Percentiles rank a stretch among this genome's conserved stretches.
phyloP scores from a whole-genome alignment of 495 filamentous ascomycete genomes.

The Aspergillus carlsbadensis region DNA sequence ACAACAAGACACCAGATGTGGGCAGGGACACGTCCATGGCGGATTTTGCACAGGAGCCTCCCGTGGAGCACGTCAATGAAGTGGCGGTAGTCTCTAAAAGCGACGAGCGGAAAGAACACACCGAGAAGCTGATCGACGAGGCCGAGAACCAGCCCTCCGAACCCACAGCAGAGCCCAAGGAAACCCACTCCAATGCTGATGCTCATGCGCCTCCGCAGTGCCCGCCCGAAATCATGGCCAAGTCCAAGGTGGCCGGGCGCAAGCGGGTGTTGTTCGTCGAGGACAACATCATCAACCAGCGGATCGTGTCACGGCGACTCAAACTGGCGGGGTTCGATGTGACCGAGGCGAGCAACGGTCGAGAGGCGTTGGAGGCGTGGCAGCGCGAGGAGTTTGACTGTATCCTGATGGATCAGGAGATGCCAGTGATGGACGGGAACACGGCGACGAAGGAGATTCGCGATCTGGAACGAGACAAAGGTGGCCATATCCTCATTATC shows the following conservation, averaged over 20 bases:
- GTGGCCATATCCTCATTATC: conserved; percentile 65
- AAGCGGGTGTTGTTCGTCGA: conserved; percentile 67
- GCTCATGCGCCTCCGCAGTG: neutral
- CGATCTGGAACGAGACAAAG: conserved; percentile 50
- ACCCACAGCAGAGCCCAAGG: neutral
- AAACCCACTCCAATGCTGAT: neutral
- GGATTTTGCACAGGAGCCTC: conserved; percentile 6
- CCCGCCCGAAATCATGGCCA: neutral
- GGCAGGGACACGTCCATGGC: conserved; percentile 12
- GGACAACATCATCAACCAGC: conserved; percentile 77
- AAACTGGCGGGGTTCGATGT: conserved; percentile 61
- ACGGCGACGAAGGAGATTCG: conserved; percentile 67
- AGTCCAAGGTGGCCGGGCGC: neutral
- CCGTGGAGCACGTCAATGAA: conserved; percentile 2
- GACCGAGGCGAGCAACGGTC: conserved; percentile 70
- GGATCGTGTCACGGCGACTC: conserved; percentile 64
- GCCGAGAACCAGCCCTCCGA: neutral
- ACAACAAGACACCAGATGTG: conserved; percentile 15
- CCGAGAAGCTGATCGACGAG: conserved; percentile 2
- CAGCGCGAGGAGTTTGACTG: conserved; percentile 43
- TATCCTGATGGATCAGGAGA: conserved; percentile 81
- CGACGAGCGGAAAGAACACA: conserved; percentile 7
- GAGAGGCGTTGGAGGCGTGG: conserved; percentile 63
- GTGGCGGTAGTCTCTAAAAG: neutral
- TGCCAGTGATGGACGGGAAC: conserved; percentile 81